Conservation (phyloP, 805 yeast species). For the Candida krabiensis region DNA sequence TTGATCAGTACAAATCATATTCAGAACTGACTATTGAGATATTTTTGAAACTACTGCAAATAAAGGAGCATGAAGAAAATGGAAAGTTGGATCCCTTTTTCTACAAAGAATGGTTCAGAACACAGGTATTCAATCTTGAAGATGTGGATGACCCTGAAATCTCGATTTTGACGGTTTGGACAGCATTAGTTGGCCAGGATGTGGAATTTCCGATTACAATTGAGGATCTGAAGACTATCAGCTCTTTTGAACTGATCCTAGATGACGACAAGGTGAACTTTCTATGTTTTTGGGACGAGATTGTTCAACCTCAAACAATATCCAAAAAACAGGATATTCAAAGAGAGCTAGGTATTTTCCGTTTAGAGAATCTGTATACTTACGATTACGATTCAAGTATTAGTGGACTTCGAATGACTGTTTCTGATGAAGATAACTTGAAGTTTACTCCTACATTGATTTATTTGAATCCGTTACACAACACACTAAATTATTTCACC, state of each 20-base stretch:
- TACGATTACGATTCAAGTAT: slow-evolving; percentile 22
- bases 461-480: slow-evolving; percentile 22
- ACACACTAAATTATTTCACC: slow-evolving; percentile 13
- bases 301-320: slow-evolving; percentile 13
- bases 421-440: slow-evolving; percentile 3
- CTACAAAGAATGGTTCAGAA: slow-evolving; percentile 30
- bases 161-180: slow-evolving; percentile 19
- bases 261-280: slow-evolving; percentile 13
- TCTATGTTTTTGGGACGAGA: slow-evolving; percentile 22
- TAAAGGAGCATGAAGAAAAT: neutral
- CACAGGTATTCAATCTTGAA: slow-evolving; percentile 12
- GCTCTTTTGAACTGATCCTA: slow-evolving; percentile 22
- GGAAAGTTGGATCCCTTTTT: slow-evolving; percentile 15
- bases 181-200: slow-evolving; percentile 5
- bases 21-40: slow-evolving; percentile 15
- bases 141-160: slow-evolving; percentile 5
- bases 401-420: slow-evolving; percentile 20
- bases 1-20: slow-evolving; percentile 20
- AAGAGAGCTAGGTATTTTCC: slow-evolving; percentile 25
- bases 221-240: slow-evolving; percentile 13
- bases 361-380: slow-evolving; percentile 14
- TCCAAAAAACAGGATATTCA: slow-evolving; percentile 4
- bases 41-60: slow-evolving; percentile 8
- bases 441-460: slow-evolving; percentile 26
- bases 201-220: slow-evolving; percentile 17